Base-by-base conservation (phyloP, 495 filamentous ascomycete species). In the Diplogelasinospora grovesii region DNA sequence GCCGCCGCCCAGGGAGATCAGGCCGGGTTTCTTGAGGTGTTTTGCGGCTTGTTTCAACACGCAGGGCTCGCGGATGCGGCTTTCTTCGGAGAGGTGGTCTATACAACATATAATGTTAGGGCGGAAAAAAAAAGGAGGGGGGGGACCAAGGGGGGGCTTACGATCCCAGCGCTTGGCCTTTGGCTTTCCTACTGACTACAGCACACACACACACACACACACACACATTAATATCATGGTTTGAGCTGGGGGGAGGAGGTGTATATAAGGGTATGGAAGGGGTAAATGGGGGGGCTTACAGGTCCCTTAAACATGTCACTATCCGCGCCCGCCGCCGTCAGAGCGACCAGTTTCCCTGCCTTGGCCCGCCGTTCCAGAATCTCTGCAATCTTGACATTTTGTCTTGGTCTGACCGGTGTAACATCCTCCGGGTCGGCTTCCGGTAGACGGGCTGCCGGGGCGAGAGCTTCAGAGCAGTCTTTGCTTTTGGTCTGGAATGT, bases 1-100 rank as follows among this genome's bases (percentile, higher is more conserved):
- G 2, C 92, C 92, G 46, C 93, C 93, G 41, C 92, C 92, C 9
- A 98, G 79, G 4, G 86, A 92, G 59, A 98, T 90, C 36, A 74
- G 55, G 50, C 83, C 82, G 19, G 84, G 83, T 26, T 66, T 81
- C 45, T 81, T 81, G 31, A 98, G 69, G 47, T 73, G 69, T 19
- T 54, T 57, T 15, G 90, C 89, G 22, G 88, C 87, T 36, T 64
- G 69, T 60, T 97, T 98, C 49, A 97, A 65, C 9, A 70, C 72
- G 18, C 83, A 86, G 5, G 73, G 69, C 50, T 77, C 56, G 41
- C 81, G 66, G 23, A 68, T 50, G 24, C 60, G 54, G 44, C 68
- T 69, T 53, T 90, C 85, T 9, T 59, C 35, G 36, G 56, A 82
- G 28, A 87, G 57, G 37, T 67, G 68, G 59, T 66, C 64, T 68